Base-by-base conservation (phyloP, 75 land plant genomes). In the Larix kaempferi region DNA sequence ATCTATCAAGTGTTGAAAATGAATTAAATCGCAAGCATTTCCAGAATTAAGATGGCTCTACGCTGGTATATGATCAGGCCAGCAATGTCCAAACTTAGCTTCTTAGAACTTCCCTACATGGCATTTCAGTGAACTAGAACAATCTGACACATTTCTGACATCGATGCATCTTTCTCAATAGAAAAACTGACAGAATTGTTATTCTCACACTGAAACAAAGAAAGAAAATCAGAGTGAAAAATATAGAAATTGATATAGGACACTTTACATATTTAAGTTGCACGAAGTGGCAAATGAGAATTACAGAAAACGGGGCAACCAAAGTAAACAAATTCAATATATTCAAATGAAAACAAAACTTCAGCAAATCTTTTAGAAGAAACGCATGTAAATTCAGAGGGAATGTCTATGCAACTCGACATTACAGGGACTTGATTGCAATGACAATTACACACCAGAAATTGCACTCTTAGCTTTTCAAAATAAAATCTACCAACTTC, bases 61-160 rank as follows among this genome's bases (percentile, higher is more conserved):
- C 33, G 1, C 1, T 29, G 10, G 10, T 10, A 49, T 49, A 49
- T 11, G 54, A 49, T 49, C 54, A 49, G 12, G 54, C 54, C 54
- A 49, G 54, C 11, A 49, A 49, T 10, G 54, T 49, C 12, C 11
- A 49, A 49, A 49, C 54, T 49, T 49, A 10, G 54, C 41, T 41
- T 62, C 49, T 67, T 69, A 29, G 6, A 17, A 17, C 33, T 6
- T 35, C 2, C 7, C 41, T 65, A 33, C 69, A 65, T 65, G 37
- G 41, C 16, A 65, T 65, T 21, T 69, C 13, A 2, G 22, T 17
- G 73, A 39, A 69, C 49, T 69, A 2, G 12, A 69, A 41, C 22
- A 69, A 69, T 69, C 14, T 69, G 73, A 41, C 49, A n/a, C 10
- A 49, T 69, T 67, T 69, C 73, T 69, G 49, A 69, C 49, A 11